Conservation (phyloP, 2,329 filamentous ascomycete genomes). For the Magnaporthiopsis rhizophila region DNA sequence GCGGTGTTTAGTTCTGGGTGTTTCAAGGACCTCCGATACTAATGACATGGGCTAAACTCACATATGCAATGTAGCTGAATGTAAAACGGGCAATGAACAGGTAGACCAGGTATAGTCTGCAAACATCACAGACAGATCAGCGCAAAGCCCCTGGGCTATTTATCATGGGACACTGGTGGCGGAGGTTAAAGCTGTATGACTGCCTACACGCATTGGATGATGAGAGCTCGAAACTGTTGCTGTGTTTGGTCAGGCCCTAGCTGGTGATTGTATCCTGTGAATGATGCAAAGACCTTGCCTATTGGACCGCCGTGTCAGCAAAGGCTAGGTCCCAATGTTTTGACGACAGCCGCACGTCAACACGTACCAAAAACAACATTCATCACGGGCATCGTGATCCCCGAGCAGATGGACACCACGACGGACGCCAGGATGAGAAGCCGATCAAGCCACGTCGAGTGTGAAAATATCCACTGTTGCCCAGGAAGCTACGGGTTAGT, state of each 20-base stretch:
- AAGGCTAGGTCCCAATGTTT: constrained; percentile 19
- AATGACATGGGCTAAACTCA: constrained; percentile 8
- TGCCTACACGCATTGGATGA: constrained; percentile 22
- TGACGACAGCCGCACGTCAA: constrained; percentile 20
- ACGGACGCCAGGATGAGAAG: constrained; percentile 36
- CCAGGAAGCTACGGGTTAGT: not conserved
- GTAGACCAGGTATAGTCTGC: constrained; percentile 57
- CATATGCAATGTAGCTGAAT: constrained; percentile 43
- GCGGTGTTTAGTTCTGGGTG: constrained; percentile 9
- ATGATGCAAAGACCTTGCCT: constrained; percentile 23
- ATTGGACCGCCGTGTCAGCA: constrained; percentile 4
- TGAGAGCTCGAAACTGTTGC: constrained; percentile 19
- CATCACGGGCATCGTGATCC: constrained; percentile 50
- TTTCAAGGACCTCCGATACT: not conserved
- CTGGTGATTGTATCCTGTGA: constrained; percentile 21
- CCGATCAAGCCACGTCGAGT: constrained; percentile 45
- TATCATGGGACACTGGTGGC: not conserved
- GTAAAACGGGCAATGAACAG: constrained; percentile 59
- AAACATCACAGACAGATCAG: not conserved
- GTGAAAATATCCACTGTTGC: constrained; percentile 37
- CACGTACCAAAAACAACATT: constrained; percentile 51
- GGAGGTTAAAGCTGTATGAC: not conserved
- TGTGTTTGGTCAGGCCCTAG: constrained; percentile 17
- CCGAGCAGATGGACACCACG: constrained; percentile 42
- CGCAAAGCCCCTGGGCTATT: too few species aligned